These are phyloP conservation scores for Mucor indicus DNA, from an alignment of 371 early-diverging fungal genomes.

Conservation along the genomic window DNA sequence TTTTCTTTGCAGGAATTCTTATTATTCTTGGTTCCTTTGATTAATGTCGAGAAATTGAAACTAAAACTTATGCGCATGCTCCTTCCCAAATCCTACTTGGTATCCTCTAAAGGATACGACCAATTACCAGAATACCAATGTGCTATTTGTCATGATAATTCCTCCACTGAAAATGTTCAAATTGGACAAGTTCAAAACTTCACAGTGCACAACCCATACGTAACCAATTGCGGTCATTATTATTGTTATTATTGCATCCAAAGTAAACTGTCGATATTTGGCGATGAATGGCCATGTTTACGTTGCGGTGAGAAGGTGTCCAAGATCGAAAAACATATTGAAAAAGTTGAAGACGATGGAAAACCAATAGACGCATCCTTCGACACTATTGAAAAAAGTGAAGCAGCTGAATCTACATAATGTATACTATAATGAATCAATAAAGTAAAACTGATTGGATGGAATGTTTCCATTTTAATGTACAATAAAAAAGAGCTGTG, in stretches of 20 bases:
- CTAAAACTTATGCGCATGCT: constrained; percentile 54
- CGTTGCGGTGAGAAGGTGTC: constrained; percentile 72
- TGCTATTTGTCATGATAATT: constrained; percentile 66
- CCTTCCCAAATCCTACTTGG: constrained; percentile 53
- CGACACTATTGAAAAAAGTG: no score
- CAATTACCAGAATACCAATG: constrained; percentile 65
- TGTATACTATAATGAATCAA: no score
- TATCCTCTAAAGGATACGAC: constrained; percentile 52
- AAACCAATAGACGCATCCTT: no score
- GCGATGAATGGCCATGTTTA: constrained; percentile 74
- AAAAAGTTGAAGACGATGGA: constrained; percentile 37
- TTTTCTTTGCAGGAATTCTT: constrained; percentile 74
- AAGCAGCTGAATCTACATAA: no score
- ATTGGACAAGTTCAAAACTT: constrained; percentile 30
- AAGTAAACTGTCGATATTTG: constrained; percentile 72
- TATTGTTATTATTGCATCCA: constrained; percentile 91
- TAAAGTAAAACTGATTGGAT: no score
- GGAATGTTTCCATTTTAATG: no score
- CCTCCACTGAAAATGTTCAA: constrained; percentile 25
- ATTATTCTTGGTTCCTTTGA: constrained; percentile 80
- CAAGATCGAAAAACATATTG: constrained; percentile 41
- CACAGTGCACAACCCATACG: constrained; percentile 68
- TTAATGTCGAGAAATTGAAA: constrained; percentile 76
- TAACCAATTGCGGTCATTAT: constrained; percentile 75
- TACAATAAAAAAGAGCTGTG: no score